phyloP scores from a whole-genome alignment of 352 stramenopile species.

The Phytophthora boehmeriae region DNA sequence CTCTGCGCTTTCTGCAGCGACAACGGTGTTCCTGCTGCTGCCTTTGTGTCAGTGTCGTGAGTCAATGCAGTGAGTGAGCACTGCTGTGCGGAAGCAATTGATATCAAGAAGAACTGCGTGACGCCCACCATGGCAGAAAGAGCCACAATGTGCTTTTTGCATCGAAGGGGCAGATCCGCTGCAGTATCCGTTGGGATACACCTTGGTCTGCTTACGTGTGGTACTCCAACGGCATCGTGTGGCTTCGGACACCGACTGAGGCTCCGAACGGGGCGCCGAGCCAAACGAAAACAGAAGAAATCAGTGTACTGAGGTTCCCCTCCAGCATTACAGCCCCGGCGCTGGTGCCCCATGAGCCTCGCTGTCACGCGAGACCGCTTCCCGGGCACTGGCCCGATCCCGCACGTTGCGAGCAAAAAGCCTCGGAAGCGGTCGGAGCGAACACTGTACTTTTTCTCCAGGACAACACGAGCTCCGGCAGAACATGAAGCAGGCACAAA shows the following conservation, averaged over 20 bases:
- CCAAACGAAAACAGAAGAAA: constrained; percentile 35
- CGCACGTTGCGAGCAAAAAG: neutral
- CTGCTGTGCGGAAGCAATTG: constrained; percentile 16
- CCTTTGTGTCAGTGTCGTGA: too few relatives aligned
- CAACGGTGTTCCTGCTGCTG: neutral
- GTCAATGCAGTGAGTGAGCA: neutral
- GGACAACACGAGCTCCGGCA: neutral
- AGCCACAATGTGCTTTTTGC: constrained; percentile 7
- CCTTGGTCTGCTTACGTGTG: neutral
- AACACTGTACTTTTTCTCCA: constrained; percentile 7
- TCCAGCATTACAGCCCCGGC: constrained; percentile 7
- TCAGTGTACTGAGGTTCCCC: constrained; percentile 21
- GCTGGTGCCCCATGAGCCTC: neutral
- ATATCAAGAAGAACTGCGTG: too few relatives aligned
- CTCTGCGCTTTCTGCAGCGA: constrained; percentile 30
- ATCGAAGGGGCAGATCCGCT: constrained; percentile 1
- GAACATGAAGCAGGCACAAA: neutral
- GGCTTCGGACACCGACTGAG: neutral
- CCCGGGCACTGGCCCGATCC: neutral
- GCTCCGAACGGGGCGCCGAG: neutral
- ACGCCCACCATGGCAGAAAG: constrained; percentile 4
- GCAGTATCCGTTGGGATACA: neutral
- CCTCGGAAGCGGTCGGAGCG: neutral
- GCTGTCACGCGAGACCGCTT: neutral
- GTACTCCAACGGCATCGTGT: constrained; percentile 1